Evolutionary conservation across 73 alveolate species (phyloP).

Genomic region (Stentor roeselii): DNA sequence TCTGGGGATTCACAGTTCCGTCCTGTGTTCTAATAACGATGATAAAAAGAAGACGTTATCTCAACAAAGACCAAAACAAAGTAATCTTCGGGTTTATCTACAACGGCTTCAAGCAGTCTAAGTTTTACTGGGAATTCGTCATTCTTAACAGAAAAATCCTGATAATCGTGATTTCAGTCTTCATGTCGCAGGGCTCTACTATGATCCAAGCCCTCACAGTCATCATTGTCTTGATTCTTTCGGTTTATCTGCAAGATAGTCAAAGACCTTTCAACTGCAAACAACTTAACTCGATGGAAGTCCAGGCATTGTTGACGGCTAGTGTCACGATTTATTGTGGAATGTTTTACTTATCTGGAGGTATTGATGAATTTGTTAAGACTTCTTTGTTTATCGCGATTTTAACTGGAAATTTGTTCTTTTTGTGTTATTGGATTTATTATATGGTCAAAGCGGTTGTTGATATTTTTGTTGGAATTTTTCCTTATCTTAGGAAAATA

Average conservation of each 20-base stretch:
- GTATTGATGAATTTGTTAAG: constrained; percentile 31
- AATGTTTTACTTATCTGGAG: constrained; percentile 49
- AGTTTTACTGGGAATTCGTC: constrained; percentile 47
- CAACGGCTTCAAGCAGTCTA: constrained; percentile 34
- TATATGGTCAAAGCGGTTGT: too few species aligned
- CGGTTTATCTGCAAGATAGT: constrained; percentile 23
- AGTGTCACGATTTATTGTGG: constrained; percentile 44
- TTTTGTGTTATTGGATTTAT: constrained; percentile 37
- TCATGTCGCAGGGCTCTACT: constrained; percentile 37
- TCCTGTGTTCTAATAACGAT: constrained; percentile 24
- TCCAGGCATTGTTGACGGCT: constrained; percentile 26
- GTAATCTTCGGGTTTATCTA: constrained; percentile 38
- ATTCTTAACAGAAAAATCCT: constrained; percentile 42
- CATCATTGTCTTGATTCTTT: constrained; percentile 17
- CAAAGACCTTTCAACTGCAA: constrained; percentile 29
- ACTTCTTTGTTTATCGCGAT: constrained; percentile 38
- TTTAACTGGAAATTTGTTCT: constrained; percentile 30
- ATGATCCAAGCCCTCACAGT: constrained; percentile 53
- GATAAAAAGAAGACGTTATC: constrained; percentile 6
- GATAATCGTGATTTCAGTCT: constrained; percentile 35
- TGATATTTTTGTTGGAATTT: too few species aligned
- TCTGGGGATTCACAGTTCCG: constrained; percentile 39
- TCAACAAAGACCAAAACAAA: background rate
- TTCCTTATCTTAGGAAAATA: too few species aligned
- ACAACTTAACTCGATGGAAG: constrained; percentile 37